These are phyloP conservation scores for Salix brachista DNA, from an alignment of 345 rosid genomes.

Conservation along the genomic window DNA sequence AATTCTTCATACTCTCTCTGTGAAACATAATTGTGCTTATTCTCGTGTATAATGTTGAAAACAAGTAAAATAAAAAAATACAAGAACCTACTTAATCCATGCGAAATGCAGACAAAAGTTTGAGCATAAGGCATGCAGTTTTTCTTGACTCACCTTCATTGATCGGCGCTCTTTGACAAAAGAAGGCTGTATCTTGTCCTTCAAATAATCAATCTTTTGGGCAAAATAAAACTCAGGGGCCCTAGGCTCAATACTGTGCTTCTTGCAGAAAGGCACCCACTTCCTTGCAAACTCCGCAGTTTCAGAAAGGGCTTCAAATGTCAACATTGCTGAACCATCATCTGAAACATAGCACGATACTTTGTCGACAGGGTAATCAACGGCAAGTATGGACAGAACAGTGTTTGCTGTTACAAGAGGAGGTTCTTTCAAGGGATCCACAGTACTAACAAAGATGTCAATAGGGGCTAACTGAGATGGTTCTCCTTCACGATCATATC, in stretches of 20 bases:
- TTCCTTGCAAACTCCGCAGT: slow-evolving; percentile 98
- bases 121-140: background rate
- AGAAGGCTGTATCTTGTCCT: slow-evolving; percentile 97
- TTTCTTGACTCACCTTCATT: slow-evolving; percentile 70
- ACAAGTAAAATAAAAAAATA: background rate
- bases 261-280: slow-evolving; percentile 99
- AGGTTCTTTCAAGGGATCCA: slow-evolving; percentile 99
- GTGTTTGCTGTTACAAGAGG: slow-evolving; percentile 97
- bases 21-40: background rate
- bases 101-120: background rate
- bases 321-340: slow-evolving; percentile 99
- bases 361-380: slow-evolving; percentile 99
- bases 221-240: slow-evolving; percentile 99
- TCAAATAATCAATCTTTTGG: slow-evolving; percentile 95
- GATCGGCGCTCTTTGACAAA: slow-evolving; percentile 97
- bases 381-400: slow-evolving; percentile 91
- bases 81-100: background rate
- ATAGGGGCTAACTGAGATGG: slow-evolving; percentile 93
- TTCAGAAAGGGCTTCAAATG: slow-evolving; percentile 97
- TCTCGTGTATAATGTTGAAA: background rate
- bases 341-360: slow-evolving; percentile 98
- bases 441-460: slow-evolving; percentile 98
- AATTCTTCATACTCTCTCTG: slow-evolving; percentile 99
- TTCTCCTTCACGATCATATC: slow-evolving; percentile 97
- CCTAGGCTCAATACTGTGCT: slow-evolving; percentile 93